Evolutionary conservation across 2,329 filamentous ascomycete genomes (phyloP).

Genomic region (Neopestalotiopsis rosae): DNA sequence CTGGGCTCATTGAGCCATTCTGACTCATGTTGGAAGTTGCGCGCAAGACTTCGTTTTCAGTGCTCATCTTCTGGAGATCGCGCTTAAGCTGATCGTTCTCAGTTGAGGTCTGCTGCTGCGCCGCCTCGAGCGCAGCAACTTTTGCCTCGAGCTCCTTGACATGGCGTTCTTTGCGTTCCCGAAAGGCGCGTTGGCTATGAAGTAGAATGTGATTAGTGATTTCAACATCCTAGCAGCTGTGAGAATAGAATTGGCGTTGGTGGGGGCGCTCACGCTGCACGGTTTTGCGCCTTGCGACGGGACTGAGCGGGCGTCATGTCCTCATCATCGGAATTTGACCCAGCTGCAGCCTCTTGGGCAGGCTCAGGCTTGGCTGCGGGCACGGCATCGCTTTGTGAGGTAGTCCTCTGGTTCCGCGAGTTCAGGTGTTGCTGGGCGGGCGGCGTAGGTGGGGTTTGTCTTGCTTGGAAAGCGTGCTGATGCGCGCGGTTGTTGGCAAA

Average conservation of each 20-base stretch:
- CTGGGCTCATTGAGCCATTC: slow-evolving; percentile 46
- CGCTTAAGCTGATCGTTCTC: slow-evolving; percentile 89
- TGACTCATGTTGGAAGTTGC: slow-evolving; percentile 66
- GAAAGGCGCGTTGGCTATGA: slow-evolving; percentile 89
- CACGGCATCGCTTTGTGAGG: slow-evolving; percentile 36
- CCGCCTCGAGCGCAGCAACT: slow-evolving; percentile 76
- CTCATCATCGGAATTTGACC: slow-evolving; percentile 62
- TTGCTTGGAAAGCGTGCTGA: slow-evolving; percentile 44
- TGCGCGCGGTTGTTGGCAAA: slow-evolving; percentile 44
- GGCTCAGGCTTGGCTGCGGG: slow-evolving; percentile 46
- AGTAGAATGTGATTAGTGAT: slow-evolving; percentile 16
- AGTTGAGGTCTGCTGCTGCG: slow-evolving; percentile 72
- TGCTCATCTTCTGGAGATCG: slow-evolving; percentile 81
- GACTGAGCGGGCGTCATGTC: slow-evolving; percentile 62
- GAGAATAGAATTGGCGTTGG: not conserved
- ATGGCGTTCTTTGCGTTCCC: slow-evolving; percentile 92
- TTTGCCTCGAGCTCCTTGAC: slow-evolving; percentile 93
- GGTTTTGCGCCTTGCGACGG: slow-evolving; percentile 65
- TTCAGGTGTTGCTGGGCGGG: slow-evolving; percentile 44
- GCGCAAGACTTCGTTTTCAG: slow-evolving; percentile 91
- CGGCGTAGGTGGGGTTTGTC: slow-evolving; percentile 59
- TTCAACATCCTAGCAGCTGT: not conserved
- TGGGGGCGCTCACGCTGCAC: slow-evolving; percentile 59
- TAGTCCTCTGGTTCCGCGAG: slow-evolving; percentile 31
- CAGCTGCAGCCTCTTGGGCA: slow-evolving; percentile 42